Evolutionary conservation across 768 basidiomycete genomes (phyloP).

Genomic region (Lyophyllum semitale): DNA sequence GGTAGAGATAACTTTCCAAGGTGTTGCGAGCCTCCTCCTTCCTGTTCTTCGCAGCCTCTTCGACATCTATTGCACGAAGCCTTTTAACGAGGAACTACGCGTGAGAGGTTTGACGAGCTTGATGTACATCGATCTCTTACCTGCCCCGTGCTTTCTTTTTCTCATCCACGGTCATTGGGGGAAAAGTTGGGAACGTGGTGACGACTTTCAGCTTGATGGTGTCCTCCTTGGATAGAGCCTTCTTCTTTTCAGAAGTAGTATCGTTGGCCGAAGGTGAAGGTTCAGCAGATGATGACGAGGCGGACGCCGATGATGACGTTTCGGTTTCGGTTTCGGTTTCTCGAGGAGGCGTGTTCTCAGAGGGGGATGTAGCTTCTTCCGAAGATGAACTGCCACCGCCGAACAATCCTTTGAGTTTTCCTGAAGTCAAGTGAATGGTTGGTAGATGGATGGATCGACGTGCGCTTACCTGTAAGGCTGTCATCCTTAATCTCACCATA

Average conservation of each 20-base stretch:
- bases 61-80: slow-evolving; percentile 74
- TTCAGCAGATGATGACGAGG: slow-evolving; percentile 33
- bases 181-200: slow-evolving; percentile 61
- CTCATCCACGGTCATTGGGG: slow-evolving; percentile 76
- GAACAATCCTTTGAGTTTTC: slow-evolving; percentile 88
- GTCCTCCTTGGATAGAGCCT: slow-evolving; percentile 47
- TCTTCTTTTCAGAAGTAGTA: slow-evolving; percentile 35
- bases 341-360: slow-evolving; percentile 47
- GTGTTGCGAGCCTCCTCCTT: slow-evolving; percentile 90
- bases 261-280: slow-evolving; percentile 37
- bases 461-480: slow-evolving; percentile 62
- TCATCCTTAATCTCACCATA: slow-evolving; percentile 84
- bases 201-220: slow-evolving; percentile 71
- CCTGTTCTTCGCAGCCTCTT: slow-evolving; percentile 74
- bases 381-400: slow-evolving; percentile 55
- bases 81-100: slow-evolving; percentile 38
- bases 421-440: slow-evolving; percentile 34
- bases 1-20: slow-evolving; percentile 93
- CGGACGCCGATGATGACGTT: slow-evolving; percentile 28
- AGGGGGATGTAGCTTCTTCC: slow-evolving; percentile 39
- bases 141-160: slow-evolving; percentile 74
- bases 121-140: slow-evolving; percentile 42
- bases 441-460: background rate
- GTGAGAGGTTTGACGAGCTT: background rate
- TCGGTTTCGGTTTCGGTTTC: slow-evolving; percentile 33